These are phyloP conservation scores for Penicillium sp. DNA, from an alignment of 2,329 filamentous ascomycete species.

Conservation along the genomic window DNA sequence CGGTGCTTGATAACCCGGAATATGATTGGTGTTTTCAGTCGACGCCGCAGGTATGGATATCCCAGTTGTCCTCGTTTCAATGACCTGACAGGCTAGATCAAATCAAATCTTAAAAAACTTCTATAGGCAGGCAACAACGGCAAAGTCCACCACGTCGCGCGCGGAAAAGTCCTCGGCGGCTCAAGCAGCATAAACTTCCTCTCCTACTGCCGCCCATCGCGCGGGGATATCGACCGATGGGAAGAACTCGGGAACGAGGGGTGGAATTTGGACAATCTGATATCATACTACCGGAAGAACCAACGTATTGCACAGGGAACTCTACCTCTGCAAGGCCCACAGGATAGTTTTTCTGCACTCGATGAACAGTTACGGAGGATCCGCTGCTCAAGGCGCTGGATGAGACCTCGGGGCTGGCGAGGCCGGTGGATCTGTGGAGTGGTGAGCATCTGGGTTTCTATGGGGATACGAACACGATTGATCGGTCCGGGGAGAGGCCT, in stretches of 20 bases:
- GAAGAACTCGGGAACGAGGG: slow-evolving; percentile 12
- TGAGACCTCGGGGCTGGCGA: slow-evolving; percentile 2
- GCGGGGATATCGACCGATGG: slow-evolving; percentile 27
- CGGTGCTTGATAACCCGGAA: slow-evolving; percentile 16
- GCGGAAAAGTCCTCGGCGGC: slow-evolving; percentile 25
- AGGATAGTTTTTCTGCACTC: not conserved
- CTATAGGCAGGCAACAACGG: slow-evolving; percentile 12
- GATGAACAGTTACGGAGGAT: slow-evolving; percentile 8
- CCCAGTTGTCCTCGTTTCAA: too few species aligned
- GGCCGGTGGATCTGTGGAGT: slow-evolving; percentile 35
- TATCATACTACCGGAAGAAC: slow-evolving; percentile 12
- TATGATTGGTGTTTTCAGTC: slow-evolving; percentile 19
- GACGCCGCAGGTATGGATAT: slow-evolving; percentile 19
- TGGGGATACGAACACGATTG: slow-evolving; percentile 39
- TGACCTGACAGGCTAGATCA: too few species aligned
- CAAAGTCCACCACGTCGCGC: slow-evolving; percentile 17
- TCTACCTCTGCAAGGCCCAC: not conserved
- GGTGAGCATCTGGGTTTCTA: slow-evolving; percentile 42
- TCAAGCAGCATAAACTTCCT: slow-evolving; percentile 23
- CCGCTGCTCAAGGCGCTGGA: slow-evolving; percentile 12
- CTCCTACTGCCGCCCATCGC: slow-evolving; percentile 42
- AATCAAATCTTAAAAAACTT: too few species aligned
- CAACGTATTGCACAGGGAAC: not conserved
- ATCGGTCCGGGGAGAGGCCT: slow-evolving; percentile 28
- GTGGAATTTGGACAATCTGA: slow-evolving; percentile 11